Evolutionary conservation across 768 basidiomycete genomes (phyloP), one percentile per base, ranked within the genome.

Genomic region (Strobilomyces dryophilus): DNA sequence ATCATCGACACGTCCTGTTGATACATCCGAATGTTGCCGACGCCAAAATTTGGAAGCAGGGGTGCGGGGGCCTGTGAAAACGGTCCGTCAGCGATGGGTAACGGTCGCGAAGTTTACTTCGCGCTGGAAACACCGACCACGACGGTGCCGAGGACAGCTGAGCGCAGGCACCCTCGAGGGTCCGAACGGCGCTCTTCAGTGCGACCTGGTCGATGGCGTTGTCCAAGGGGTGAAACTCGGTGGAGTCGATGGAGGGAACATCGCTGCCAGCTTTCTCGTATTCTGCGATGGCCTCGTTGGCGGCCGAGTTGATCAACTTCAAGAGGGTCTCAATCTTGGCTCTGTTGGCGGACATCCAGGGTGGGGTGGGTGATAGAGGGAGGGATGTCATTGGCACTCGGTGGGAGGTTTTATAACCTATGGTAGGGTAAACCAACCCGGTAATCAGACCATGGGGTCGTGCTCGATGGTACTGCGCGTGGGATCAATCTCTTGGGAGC

Each of bases 31-130:
- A 64, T 56, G 34, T 57, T 61, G 3, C 70, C 70, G 9, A 59
- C 61, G 15, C 72, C 36, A 8, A 37, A 15, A 7, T 37, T 37
- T 11, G 36, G 36, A 24, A 71, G 58, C 31, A 73, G 39, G 9
- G 71, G 71, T 39, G 65, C 60, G 27, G 71, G 73, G 3, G 72
- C 72, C 69, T 72, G 59, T 29, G 18, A 35, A 46, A 5, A 15
- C 24, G 8, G 29, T n/a, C n/a, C n/a, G n/a, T n/a, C 5, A 39
- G 48, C 11, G 4, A 3, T 53, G 49, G n/a, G n/a, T n/a, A n/a
- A n/a, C n/a, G n/a, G n/a, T n/a, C n/a, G n/a, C n/a, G n/a, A n/a
- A n/a, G n/a, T n/a, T n/a, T n/a, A n/a, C n/a, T n/a, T n/a, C n/a
- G n/a, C n/a, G n/a, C n/a, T n/a, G n/a, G 11, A 11, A 14, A 21